Evolutionary conservation across 2,329 filamentous ascomycete species (phyloP).

Genomic region (Botryotinia convoluta): DNA sequence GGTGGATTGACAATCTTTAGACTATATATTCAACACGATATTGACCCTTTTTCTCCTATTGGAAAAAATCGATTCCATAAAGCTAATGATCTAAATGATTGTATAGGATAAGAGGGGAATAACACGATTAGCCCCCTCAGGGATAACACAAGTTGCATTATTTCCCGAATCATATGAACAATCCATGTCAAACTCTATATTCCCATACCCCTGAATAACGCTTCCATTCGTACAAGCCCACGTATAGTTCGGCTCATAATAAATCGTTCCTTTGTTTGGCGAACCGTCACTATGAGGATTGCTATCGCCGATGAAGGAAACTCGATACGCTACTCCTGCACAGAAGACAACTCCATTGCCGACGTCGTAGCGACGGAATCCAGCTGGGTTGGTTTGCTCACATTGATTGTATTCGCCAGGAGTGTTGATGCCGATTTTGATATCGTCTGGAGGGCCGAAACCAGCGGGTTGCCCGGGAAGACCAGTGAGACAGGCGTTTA

Average conservation of each 20-base stretch:
- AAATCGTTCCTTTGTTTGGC: background rate
- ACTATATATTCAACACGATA: background rate
- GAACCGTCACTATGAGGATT: background rate
- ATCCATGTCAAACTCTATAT: background rate
- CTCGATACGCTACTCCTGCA: background rate
- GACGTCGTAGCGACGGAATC: background rate
- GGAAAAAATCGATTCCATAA: background rate
- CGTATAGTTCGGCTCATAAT: background rate
- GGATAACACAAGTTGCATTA: background rate
- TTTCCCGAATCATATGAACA: background rate
- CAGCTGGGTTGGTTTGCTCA: background rate
- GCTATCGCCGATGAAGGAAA: background rate
- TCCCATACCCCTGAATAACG: background rate
- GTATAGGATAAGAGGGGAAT: slow-evolving; percentile 2
- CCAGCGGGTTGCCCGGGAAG: background rate
- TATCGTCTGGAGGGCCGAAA: background rate
- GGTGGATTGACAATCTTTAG: background rate
- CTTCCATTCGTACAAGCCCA: slow-evolving; percentile 14
- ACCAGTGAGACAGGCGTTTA: background rate
- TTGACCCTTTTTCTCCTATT: background rate
- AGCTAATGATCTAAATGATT: background rate
- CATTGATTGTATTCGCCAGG: background rate
- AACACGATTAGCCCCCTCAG: background rate
- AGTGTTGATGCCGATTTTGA: background rate
- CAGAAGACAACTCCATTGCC: background rate